Evolutionary conservation across 768 basidiomycete genomes (phyloP), one percentile per base, ranked within the genome.

Genomic region (Amanita molliuscula): DNA sequence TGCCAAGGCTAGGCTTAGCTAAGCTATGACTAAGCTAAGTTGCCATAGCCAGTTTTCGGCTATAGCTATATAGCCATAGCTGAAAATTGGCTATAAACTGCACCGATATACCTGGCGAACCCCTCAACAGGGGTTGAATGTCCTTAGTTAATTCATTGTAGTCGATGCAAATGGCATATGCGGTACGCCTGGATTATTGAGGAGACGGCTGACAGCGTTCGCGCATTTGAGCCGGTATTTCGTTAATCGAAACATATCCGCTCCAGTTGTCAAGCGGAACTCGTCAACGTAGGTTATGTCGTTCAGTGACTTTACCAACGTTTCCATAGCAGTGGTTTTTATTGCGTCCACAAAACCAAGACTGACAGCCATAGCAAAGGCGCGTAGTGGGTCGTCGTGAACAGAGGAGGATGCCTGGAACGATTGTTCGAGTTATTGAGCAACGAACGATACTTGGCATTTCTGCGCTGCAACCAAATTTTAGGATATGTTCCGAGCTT

Each of bases 381-480:
- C 37, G 9, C 35, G 21, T 18, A 36, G 25, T 20, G 50, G 50
- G 25, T 44, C 50, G 31, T 38, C 25, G 10, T 28, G 23, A 28
- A 51, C 13, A 15, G 9, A 28, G 9, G 16, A 4, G 18, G 18
- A 38, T 13, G 34, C n/a, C 3, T 38, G 34, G n/a, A 51, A 3
- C 7, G 7, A 28, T 33, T 11, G 20, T 13, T 20, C 21, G 3
- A 51, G 28, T 23, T 15, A 46, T 16, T 29, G 43, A 34, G 18
- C 43, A 21, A 44, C 8, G 18, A 7, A 34, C 6, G 13, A 16
- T 4, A 51, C 23, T 18, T 25, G 5, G 25, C 46, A 51, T 28
- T 51, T 45, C 23, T 45, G 33, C n/a, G 50, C 43, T 18, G 50
- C 50, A 2, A 11, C 15, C 23, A 25, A 3, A 51, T 25, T 38